These are phyloP conservation scores for Firmiana major DNA, from an alignment of 345 rosid genomes.

Conservation along the genomic window DNA sequence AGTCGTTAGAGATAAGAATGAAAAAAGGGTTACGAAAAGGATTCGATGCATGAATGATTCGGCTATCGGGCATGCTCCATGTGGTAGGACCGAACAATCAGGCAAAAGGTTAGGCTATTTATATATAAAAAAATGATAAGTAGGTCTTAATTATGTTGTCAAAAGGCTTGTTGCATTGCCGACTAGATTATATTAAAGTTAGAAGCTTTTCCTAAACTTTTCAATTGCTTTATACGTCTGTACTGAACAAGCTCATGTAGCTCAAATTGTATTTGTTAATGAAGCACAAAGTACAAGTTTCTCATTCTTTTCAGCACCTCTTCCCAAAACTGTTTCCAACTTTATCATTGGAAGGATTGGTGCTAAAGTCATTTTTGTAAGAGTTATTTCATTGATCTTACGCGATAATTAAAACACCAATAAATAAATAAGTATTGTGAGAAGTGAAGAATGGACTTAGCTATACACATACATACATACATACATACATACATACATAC, in stretches of 20 bases:
- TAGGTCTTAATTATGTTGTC: not conserved
- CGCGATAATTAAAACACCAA: too few species aligned
- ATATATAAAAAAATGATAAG: not conserved
- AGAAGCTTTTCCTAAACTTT: not conserved
- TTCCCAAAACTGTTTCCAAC: not conserved
- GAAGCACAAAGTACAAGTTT: not conserved
- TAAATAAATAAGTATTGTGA: too few species aligned
- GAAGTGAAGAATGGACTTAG: too few species aligned
- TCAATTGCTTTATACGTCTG: not conserved
- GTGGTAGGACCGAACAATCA: constrained; percentile 12
- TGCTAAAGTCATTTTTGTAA: not conserved
- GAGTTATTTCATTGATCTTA: too few species aligned
- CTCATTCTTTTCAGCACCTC: not conserved
- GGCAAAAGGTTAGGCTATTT: not conserved
- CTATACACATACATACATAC: too few species aligned
- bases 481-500: too few species aligned
- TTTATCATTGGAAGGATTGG: not conserved
- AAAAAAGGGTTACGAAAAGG: not conserved
- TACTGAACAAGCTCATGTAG: not conserved
- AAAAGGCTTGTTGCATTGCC: not conserved
- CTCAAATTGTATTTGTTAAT: not conserved
- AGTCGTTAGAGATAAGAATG: not conserved
- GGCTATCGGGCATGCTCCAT: constrained; percentile 1
- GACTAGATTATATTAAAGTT: not conserved
- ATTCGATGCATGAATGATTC: not conserved